Evolutionary conservation across 345 rosid species (phyloP), one percentile per base, ranked within the genome.

Genomic region (Hypericum perforatum): DNA sequence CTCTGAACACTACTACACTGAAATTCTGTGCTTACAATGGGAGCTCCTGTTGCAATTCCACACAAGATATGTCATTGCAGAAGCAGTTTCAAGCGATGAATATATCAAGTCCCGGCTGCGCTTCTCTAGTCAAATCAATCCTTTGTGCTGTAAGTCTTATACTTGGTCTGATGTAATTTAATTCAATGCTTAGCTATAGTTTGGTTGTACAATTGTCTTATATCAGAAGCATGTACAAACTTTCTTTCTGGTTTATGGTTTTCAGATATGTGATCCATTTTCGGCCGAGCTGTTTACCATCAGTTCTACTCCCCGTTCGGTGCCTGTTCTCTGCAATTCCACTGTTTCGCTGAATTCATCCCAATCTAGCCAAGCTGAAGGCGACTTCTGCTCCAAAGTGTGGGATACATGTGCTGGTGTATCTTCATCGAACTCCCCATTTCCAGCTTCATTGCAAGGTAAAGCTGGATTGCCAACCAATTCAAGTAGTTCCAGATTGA

Each of bases 291-390:
- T 92, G 57, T 92, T 79, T 54, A 76, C 70, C 5, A 68, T 70
- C 32, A 74, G 60, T 40, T 63, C 75, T 61, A 63, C 22, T 6
- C 70, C 78, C 7, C 74, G 78, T 48, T 62, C 84, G 15, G 88
- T 92, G 61, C 94, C 98, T n/a, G 49, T 92, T 61, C 90, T 92
- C 43, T 92, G 98, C 78, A 92, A 85, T 76, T 79, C 88, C 9
- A 72, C 98, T 10, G 63, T 50, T 63, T 61, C 77, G 16, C 70
- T 56, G 57, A 74, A 76, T 71, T 88, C 85, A 60, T 70, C 86
- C 36, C 82, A 77, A 59, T 73, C 85, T 54, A 63, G 54, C 59
- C 73, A 65, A 74, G 76, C 70, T 57, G 60, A 57, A 7, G 59
- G 49, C 12, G 71, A 82, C 62, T 92, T 76, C 63, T 92, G 98